A percentile compares a stretch with the other conserved stretches of the same genome.
Conservation (phyloP, 164 flowering plant genomes). For the Malania oleifera region DNA sequence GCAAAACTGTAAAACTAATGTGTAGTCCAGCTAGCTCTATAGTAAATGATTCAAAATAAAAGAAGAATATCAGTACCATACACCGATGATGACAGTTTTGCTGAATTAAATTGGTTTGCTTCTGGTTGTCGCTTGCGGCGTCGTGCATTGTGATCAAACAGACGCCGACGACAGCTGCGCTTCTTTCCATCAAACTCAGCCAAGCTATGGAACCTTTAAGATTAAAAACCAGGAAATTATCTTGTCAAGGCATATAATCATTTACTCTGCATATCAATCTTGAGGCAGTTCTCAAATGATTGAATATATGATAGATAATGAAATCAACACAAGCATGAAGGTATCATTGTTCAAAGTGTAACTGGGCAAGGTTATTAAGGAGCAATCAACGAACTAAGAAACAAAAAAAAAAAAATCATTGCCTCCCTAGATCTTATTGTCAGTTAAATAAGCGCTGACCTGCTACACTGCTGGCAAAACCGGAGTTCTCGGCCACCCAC, state of each 20-base stretch:
- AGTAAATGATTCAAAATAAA: neutral
- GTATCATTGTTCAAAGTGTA: neutral
- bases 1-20: too few relatives aligned
- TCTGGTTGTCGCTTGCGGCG: constrained; percentile 76
- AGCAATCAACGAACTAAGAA: neutral
- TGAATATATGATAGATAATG: neutral
- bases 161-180: constrained; percentile 79
- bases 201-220: constrained; percentile 68
- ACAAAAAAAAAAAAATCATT: neutral
- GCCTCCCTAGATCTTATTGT: neutral
- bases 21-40: neutral
- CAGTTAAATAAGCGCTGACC: constrained; percentile 32
- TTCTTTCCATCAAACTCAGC: constrained; percentile 79
- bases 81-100: constrained; percentile 39
- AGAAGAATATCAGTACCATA: constrained; percentile 39
- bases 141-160: constrained; percentile 86
- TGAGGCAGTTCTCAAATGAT: too few relatives aligned
- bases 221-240: constrained; percentile 7
- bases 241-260: too few relatives aligned
- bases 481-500: constrained; percentile 67
- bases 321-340: neutral
- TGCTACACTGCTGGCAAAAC: constrained; percentile 96
- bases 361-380: neutral
- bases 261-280: too few relatives aligned
- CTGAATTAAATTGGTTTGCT: constrained; percentile 39